Percentiles rank a stretch among this genome's conserved stretches.
phyloP scores from a whole-genome alignment of 495 filamentous ascomycete species.

The Penicillium antarcticum region DNA sequence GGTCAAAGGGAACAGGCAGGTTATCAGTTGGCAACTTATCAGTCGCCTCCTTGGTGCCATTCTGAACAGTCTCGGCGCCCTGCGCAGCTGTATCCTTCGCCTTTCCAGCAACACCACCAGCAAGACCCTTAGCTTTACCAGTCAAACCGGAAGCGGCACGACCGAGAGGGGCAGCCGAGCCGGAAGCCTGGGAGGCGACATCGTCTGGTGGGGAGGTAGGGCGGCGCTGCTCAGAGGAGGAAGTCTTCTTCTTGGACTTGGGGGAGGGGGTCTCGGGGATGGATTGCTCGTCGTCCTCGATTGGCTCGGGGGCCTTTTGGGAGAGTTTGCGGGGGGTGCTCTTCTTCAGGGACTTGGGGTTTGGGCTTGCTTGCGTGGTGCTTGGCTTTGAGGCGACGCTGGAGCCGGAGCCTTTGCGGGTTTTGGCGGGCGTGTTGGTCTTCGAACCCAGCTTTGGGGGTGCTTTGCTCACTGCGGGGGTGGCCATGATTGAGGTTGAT shows the following conservation, averaged over 20 bases:
- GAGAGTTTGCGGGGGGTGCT: slow-evolving; percentile 22
- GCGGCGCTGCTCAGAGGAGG: slow-evolving; percentile 29
- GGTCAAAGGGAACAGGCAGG: slow-evolving; percentile 42
- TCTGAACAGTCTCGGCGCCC: slow-evolving; percentile 23
- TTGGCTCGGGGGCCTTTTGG: slow-evolving; percentile 22
- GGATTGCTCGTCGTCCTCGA: slow-evolving; percentile 21
- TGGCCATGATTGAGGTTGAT: slow-evolving; percentile 18
- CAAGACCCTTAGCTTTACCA: slow-evolving; percentile 19
- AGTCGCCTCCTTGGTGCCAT: slow-evolving; percentile 24
- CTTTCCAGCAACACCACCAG: slow-evolving; percentile 16
- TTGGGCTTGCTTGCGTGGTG: slow-evolving; percentile 15
- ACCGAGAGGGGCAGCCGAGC: slow-evolving; percentile 25
- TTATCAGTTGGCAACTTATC: slow-evolving; percentile 25
- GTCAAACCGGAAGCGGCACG: slow-evolving; percentile 11
- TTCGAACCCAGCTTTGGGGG: slow-evolving; percentile 25
- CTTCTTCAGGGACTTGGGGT: slow-evolving; percentile 29
- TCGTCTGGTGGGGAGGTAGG: slow-evolving; percentile 24
- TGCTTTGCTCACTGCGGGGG: slow-evolving; percentile 21
- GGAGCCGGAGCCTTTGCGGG: slow-evolving; percentile 44
- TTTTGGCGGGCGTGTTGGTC: slow-evolving; percentile 45
- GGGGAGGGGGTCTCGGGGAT: slow-evolving; percentile 26
- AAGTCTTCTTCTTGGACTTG: slow-evolving; percentile 32
- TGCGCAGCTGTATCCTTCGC: slow-evolving; percentile 19
- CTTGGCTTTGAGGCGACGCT: slow-evolving; percentile 33
- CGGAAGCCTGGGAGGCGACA: slow-evolving; percentile 27